These are phyloP conservation scores for Collybiopsis luxurians DNA, from an alignment of 768 basidiomycete genomes.

Conservation along the genomic window DNA sequence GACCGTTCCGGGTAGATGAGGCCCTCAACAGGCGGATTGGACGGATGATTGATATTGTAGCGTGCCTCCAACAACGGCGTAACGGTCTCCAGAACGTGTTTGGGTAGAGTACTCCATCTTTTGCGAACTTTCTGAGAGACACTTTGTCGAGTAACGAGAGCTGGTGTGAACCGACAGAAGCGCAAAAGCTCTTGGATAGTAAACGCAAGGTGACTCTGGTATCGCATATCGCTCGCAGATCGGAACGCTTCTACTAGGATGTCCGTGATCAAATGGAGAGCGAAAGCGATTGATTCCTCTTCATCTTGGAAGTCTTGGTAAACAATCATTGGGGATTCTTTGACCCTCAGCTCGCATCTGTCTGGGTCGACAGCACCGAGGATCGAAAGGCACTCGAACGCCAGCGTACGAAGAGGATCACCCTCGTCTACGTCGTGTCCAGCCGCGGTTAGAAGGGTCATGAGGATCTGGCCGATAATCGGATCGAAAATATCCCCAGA, in stretches of 20 bases:
- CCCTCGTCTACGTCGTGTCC: conserved; percentile 77
- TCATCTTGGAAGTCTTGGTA: conserved; percentile 80
- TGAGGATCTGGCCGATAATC: conserved; percentile 63
- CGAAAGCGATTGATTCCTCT: conserved; percentile 74
- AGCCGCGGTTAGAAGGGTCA: conserved; percentile 63
- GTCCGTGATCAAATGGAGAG: conserved; percentile 80
- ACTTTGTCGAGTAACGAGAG: conserved; percentile 58
- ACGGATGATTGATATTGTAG: conserved; percentile 50
- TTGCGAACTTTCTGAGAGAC: conserved; percentile 65
- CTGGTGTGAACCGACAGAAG: conserved; percentile 82
- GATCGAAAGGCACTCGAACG: conserved; percentile 89
- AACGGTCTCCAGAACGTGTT: conserved; percentile 82
- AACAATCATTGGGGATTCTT: conserved; percentile 67
- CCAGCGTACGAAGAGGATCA: conserved; percentile 63
- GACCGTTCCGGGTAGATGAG: conserved; percentile 77
- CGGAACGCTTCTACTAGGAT: conserved; percentile 88
- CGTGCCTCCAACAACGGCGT: conserved; percentile 77
- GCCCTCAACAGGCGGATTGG: conserved; percentile 39
- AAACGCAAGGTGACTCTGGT: conserved; percentile 86
- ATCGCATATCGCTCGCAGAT: conserved; percentile 90
- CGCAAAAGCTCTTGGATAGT: conserved; percentile 88
- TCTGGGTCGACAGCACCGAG: conserved; percentile 96
- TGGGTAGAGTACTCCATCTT: conserved; percentile 78
- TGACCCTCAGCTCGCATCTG: conserved; percentile 66
- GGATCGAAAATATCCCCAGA: conserved; percentile 89